phyloP scores from a whole-genome alignment of 768 basidiomycete genomes.

The Coprinellus micaceus region DNA sequence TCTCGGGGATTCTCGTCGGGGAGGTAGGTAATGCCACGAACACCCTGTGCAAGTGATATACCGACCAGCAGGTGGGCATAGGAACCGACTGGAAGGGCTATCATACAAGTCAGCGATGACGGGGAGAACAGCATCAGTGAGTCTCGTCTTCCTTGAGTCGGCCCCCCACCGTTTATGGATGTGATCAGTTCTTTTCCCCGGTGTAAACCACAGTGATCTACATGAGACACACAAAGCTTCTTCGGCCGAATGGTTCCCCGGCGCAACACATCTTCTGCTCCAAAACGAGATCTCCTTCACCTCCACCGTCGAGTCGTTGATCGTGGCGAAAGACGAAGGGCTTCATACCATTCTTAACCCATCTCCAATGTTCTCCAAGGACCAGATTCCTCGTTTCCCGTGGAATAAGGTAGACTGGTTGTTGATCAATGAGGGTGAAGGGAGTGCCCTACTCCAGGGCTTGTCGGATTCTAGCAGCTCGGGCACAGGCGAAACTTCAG shows the following conservation, averaged over 20 bases:
- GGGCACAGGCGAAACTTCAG: neutral
- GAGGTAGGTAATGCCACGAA: constrained; percentile 31
- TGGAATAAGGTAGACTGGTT: constrained; percentile 1
- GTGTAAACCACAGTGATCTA: constrained; percentile 48
- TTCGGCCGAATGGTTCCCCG: constrained; percentile 21
- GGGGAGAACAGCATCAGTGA: constrained; percentile 64
- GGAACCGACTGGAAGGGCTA: constrained; percentile 55
- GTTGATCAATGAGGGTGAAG: constrained; percentile 40
- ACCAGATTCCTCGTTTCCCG: constrained; percentile 2
- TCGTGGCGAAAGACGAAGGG: constrained; percentile 42
- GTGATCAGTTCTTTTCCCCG: constrained; percentile 49
- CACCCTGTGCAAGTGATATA: neutral
- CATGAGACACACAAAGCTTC: constrained; percentile 23
- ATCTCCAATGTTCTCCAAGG: constrained; percentile 12
- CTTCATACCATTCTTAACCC: neutral
- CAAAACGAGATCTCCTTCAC: constrained; percentile 55
- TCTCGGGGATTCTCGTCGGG: constrained; percentile 33
- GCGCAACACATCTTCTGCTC: constrained; percentile 49
- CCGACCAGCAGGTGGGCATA: constrained; percentile 15
- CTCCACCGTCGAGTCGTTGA: constrained; percentile 36
- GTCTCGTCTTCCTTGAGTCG: constrained; percentile 13
- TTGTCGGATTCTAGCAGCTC: neutral
- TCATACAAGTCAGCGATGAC: constrained; percentile 53
- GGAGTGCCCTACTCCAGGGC: constrained; percentile 13
- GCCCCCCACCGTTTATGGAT: neutral